These are phyloP conservation scores for Aquilaria sinensis DNA, from an alignment of 345 rosid genomes.

Conservation along the genomic window DNA sequence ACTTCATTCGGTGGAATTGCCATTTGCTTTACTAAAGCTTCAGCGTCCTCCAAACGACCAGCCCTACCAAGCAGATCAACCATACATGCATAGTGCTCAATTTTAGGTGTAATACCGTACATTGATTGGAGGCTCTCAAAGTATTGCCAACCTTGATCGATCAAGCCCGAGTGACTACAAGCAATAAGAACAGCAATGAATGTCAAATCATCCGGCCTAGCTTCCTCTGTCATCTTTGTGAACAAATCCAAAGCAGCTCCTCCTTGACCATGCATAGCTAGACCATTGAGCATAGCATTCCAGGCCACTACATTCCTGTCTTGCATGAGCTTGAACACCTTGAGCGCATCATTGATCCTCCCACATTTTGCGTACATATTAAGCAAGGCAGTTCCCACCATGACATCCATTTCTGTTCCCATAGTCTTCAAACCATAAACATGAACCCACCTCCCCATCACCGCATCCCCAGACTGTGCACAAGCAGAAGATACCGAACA, in stretches of 20 bases:
- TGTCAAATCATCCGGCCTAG: constrained; percentile 63
- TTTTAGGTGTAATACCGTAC: constrained; percentile 46
- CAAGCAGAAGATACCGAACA: constrained; percentile 66
- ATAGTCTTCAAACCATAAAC: constrained; percentile 49
- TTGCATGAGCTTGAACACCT: constrained; percentile 45
- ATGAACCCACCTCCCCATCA: constrained; percentile 72
- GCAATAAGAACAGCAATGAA: constrained; percentile 66
- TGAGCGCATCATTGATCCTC: constrained; percentile 39
- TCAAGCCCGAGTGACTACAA: constrained; percentile 78
- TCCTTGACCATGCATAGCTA: constrained; percentile 76
- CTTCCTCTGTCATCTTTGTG: constrained; percentile 54
- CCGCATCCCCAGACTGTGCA: constrained; percentile 58
- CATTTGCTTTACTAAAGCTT: constrained; percentile 47
- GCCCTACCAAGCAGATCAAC: constrained; percentile 85
- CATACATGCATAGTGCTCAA: constrained; percentile 85
- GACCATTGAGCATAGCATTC: constrained; percentile 71
- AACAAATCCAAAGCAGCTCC: constrained; percentile 41
- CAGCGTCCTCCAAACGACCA: constrained; percentile 71
- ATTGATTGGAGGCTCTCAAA: constrained; percentile 34
- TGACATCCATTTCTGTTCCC: constrained; percentile 39
- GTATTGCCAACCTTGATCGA: constrained; percentile 44
- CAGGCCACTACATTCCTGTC: constrained; percentile 68
- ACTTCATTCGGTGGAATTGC: constrained; percentile 73
- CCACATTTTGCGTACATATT: constrained; percentile 94
- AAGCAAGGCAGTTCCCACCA: constrained; percentile 73